These are phyloP conservation scores for Epipyxis sp. DNA, from an alignment of 108 stramenopile genomes.

Conservation along the genomic window DNA sequence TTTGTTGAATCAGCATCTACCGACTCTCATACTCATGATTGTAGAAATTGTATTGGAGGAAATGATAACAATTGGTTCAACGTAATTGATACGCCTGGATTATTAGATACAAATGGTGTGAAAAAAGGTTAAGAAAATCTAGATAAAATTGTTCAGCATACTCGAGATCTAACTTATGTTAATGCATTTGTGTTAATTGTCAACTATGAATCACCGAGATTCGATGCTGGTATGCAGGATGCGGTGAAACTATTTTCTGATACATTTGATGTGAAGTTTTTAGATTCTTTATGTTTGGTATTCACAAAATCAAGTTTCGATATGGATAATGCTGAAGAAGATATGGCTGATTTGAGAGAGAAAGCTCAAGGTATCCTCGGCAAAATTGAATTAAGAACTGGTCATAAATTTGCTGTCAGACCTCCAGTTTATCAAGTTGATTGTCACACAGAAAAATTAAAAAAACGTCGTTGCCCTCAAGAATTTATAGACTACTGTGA, in stretches of 20 bases:
- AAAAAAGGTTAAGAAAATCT: conserved; percentile 7
- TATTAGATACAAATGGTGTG: conserved; percentile 13
- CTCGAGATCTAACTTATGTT: neutral
- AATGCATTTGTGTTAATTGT: conserved; percentile 17
- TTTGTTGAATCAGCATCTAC: neutral
- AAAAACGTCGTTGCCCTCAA: too few species aligned
- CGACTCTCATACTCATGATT: conserved; percentile 7
- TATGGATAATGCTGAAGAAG: neutral
- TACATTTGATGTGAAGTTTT: neutral
- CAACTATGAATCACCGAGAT: conserved; percentile 19
- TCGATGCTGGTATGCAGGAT: conserved; percentile 25
- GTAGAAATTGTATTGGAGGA: too few species aligned
- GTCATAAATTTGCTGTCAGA: too few species aligned
- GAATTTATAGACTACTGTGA: too few species aligned
- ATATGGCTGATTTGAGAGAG: neutral
- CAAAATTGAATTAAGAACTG: too few species aligned
- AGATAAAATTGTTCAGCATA: neutral
- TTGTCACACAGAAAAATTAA: too few species aligned
- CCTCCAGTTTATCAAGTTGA: too few species aligned
- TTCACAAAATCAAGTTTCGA: neutral
- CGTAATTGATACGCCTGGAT: conserved; percentile 8
- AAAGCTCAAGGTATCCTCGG: too few species aligned
- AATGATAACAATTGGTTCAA: too few species aligned
- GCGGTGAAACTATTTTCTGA: conserved; percentile 10
- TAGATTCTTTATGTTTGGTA: neutral